Evolutionary conservation across 2,329 filamentous ascomycete species (phyloP), one percentile per base, ranked within the genome.

Genomic region (Volutella citrinella): DNA sequence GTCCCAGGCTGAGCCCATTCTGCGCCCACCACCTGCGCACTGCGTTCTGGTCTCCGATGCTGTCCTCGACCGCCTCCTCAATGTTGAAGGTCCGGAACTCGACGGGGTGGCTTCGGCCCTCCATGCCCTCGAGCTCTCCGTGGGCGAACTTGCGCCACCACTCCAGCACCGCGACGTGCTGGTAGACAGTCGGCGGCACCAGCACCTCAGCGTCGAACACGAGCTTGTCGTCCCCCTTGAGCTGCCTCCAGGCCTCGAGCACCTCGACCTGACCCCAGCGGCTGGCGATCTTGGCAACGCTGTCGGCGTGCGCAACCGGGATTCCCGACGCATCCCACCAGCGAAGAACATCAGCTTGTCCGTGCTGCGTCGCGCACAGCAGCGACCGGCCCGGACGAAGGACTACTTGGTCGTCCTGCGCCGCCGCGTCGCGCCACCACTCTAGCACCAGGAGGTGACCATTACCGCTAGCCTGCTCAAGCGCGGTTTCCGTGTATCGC

Each of bases 61-160:
- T 87, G 57, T 95, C 90, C 58, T 96, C 90, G 23, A 96, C 72
- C 1, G 90, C 90, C 63, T 96, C 91, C 59, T 96, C 90, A 42
- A 97, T 93, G 60, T 95, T 89, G 60, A 89, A 95, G 2, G 88
- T 95, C 60, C 91, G 90, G 63, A 95, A 96, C 60, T 95, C 88
- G 17, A 96, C 89, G 32, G 78, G 75, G 48, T 90, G 72, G 43
- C 67, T 67, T 19, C 70, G 64, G 12, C 73, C 74, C 24, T 69
- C 63, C 74, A 70, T 77, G 24, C 68, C 72, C 1, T 67, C 67
- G 19, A 76, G 63, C 51, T 73, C 68, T 30, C 76, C 70, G 33
- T 74, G 66, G 7, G 76, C 75, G 49, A 82, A 84, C 33, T 72
- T 73, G 54, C 86, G 84, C 90, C 91, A 96, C 91, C 91, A 96